Evolutionary conservation across 495 filamentous ascomycete genomes (phyloP).

Genomic region (Talaromyces stipitatus): DNA sequence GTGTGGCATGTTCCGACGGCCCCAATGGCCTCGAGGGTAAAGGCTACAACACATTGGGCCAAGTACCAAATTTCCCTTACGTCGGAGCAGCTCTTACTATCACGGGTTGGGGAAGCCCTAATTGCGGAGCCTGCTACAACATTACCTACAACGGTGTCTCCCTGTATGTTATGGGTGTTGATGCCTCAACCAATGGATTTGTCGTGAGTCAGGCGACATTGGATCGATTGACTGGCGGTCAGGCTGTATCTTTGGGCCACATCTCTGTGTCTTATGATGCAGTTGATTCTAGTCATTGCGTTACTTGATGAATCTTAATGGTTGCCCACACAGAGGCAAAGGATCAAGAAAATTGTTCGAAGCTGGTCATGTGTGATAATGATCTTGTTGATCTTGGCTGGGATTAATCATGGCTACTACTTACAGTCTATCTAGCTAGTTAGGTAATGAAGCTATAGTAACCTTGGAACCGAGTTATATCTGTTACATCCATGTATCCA

Average conservation of each 20-base stretch:
- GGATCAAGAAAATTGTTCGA: no score
- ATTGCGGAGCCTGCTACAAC: conserved; percentile 65
- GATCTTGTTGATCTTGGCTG: neutral
- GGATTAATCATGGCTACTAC: no score
- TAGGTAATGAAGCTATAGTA: no score
- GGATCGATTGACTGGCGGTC: conserved; percentile 54
- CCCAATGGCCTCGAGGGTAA: conserved; percentile 56
- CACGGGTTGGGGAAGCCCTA: conserved; percentile 46
- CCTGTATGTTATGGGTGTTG: conserved; percentile 61
- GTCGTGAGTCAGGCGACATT: conserved; percentile 59
- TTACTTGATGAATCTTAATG: neutral
- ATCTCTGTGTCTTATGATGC: conserved; percentile 41
- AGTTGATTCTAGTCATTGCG: neutral
- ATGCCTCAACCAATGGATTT: conserved; percentile 52
- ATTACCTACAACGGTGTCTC: conserved; percentile 51
- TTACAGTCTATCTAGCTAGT: no score
- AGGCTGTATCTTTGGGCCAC: conserved; percentile 47
- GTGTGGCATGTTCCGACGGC: conserved; percentile 50
- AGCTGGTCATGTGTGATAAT: neutral
- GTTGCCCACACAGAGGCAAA: no score
- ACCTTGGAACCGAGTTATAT: neutral
- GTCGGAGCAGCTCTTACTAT: conserved; percentile 59
- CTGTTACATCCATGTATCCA: no score
- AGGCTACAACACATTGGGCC: conserved; percentile 58
- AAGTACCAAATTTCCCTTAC: conserved; percentile 46